Conservation (phyloP, 2,329 filamentous ascomycete species). For the Sclerotinia subarctica region DNA sequence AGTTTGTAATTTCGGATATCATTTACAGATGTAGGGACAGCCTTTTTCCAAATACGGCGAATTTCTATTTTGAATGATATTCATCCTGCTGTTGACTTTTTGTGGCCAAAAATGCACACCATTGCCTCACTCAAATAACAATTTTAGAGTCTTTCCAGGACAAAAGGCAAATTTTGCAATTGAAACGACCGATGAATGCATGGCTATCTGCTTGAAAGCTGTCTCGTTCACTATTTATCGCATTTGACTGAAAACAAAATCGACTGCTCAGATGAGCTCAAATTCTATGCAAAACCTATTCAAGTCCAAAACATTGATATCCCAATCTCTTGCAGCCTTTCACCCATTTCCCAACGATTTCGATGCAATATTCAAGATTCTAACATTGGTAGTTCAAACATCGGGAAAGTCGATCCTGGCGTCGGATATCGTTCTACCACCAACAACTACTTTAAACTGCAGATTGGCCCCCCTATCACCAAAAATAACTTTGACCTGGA, state of each 20-base stretch:
- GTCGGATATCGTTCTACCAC: background rate
- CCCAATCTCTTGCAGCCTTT: background rate
- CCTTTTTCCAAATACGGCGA: no score
- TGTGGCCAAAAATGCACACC: background rate
- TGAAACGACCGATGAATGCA: background rate
- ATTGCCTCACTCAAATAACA: background rate
- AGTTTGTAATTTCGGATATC: no score
- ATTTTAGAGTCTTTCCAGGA: background rate
- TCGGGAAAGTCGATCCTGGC: background rate
- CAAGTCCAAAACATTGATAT: background rate
- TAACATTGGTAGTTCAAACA: background rate
- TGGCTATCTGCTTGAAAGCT: background rate
- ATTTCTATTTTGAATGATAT: no score
- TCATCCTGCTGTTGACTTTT: no score
- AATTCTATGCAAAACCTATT: background rate
- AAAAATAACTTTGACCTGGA: constrained; percentile 19
- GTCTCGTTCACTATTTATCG: background rate
- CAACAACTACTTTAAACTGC: constrained; percentile 9
- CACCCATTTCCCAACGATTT: background rate
- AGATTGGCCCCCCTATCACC: constrained; percentile 22
- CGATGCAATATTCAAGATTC: background rate
- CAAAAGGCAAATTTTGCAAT: background rate
- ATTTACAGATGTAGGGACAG: no score
- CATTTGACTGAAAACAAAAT: background rate
- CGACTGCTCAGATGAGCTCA: background rate